These are phyloP conservation scores for Aspergillus tamarii DNA, from an alignment of 2,329 filamentous ascomycete species.

Conservation along the genomic window DNA sequence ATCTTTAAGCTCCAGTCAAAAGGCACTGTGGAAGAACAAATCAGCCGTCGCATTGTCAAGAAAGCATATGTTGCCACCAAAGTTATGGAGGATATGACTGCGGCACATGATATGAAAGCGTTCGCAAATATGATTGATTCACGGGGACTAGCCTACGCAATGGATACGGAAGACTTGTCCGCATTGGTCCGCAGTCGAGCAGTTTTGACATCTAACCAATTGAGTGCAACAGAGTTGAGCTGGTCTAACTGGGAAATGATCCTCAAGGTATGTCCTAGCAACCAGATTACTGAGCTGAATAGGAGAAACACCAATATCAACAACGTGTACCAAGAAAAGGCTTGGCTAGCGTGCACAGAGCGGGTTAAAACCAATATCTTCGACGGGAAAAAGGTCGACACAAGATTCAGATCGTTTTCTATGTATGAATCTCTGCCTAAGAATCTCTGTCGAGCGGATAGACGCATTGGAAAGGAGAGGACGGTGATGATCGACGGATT, in stretches of 20 bases:
- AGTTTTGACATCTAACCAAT: neutral
- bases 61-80: constrained; percentile 65
- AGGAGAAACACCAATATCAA: neutral
- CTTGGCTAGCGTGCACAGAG: constrained; percentile 61
- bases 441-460: constrained; percentile 49
- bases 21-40: constrained; percentile 62
- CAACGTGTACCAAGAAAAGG: constrained; percentile 54
- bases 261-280: constrained; percentile 29
- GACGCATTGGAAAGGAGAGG: constrained; percentile 60
- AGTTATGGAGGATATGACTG: constrained; percentile 53
- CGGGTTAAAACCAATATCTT: constrained; percentile 61
- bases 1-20: constrained; percentile 61
- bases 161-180: neutral
- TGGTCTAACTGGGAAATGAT: constrained; percentile 44
- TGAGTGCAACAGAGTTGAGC: neutral
- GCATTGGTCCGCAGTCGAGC: neutral
- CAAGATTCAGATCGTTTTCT: constrained; percentile 28
- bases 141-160: neutral
- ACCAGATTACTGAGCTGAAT: neutral
- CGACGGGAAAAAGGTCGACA: constrained; percentile 54
- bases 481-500: constrained; percentile 61
- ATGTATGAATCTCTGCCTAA: constrained; percentile 32
- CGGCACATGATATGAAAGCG: neutral
- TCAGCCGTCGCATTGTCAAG: constrained; percentile 62
- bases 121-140: neutral